Evolutionary conservation across 2,329 filamentous ascomycete species (phyloP), one percentile per base, ranked within the genome.

Genomic region (Atkinsonella texensis): DNA sequence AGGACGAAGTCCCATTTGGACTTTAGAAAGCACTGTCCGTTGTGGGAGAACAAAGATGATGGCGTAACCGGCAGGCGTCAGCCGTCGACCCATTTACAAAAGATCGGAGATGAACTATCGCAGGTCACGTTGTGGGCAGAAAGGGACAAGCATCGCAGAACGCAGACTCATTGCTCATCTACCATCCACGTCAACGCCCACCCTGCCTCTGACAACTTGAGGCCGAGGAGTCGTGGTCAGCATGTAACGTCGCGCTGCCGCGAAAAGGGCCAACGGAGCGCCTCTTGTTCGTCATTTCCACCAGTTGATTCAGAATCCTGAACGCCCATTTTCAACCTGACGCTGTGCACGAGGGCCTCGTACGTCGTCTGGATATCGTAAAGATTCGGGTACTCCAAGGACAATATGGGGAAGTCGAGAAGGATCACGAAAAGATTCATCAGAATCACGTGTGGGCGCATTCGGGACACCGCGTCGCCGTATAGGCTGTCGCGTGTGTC

Each of bases 351-450:
- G 15, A 65, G 52, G 2, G 57, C 58, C 53, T 65, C 65, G 58
- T 62, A 65, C 18, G 60, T 56, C 1, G 63, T 65, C 54, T 65
- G 64, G 8, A 63, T 20, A 33, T 60, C 54, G 52, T 63, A 65
- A 1, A 59, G 53, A 9, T 58, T 55, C 5, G 59, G 45, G 49
- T 60, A 65, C 52, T 68, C 60, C 31, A 66, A 57, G 18, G 17
- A 56, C 10, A 67, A 31, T 23, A 66, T 61, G 7, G 67, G 57
- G 15, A 72, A 48, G 51, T 74, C 71, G 58, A 74, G 65, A 1
- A 67, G 42, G 28, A 74, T 63, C 32, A 73, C 67, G 2, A 67
- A 45, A 6, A 70, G 56, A 51, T 74, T 73, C 39, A 73, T 67
- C 12, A 64, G 61, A 13, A 72, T 65, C 4, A 74, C 58, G 53